Evolutionary conservation across 176 grass and related monocot genomes (phyloP).

Genomic region (Hordeum vulgare): MorexV3_pseudomolecules_assembly NC_058522.1:391624869-391625368

Average conservation of each 20-base stretch:
- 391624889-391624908: conserved; percentile 43
- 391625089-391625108: conserved; percentile 71
- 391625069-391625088: conserved; percentile 68
- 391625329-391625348: background rate
- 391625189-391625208: conserved; percentile 51
- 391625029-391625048: conserved; percentile 52
- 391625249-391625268: background rate
- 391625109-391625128: conserved; percentile 77
- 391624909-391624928: conserved; percentile 53
- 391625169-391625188: conserved; percentile 54
- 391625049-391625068: conserved; percentile 61
- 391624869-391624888: conserved; percentile 20
- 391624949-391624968: conserved; percentile 82
- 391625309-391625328: background rate
- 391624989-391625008: conserved; percentile 58
- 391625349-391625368: background rate
- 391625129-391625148: conserved; percentile 63
- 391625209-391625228: background rate
- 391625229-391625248: background rate
- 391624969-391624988: conserved; percentile 81
- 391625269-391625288: background rate
- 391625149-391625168: conserved; percentile 51
- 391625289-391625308: background rate
- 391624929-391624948: conserved; percentile 80
- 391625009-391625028: conserved; percentile 54